Evolutionary conservation across 108 stramenopile genomes (phyloP), one percentile per base, ranked within the genome.

Genomic region (Cyclotella choctawhatcheeana): DNA sequence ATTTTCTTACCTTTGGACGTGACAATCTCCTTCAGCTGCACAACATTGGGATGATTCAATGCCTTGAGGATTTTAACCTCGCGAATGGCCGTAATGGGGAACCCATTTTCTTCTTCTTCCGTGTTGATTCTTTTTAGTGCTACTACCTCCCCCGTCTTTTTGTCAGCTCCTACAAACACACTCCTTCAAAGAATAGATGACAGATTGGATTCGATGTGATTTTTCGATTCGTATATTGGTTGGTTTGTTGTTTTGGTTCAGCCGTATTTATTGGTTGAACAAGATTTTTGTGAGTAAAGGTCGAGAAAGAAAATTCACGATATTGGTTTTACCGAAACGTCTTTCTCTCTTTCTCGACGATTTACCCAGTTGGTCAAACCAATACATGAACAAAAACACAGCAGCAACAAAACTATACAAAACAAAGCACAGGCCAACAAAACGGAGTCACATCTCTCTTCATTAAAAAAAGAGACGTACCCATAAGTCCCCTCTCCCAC

Each of bases 21-120:
- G 5, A 95, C 97, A 79, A 96, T 92, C 69, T 96, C 95, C 68
- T 92, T 89, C 71, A 97, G 65, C 33, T 77, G 77, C 24, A 97
- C 95, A 78, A 97, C 89, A 69, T 96, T 96, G 18, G 64, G 64
- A 80, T 96, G 95, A 12, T 83, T 71, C 71, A 97, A 71, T 18
- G 88, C 91, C 80, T 94, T 94, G 43, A 97, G 84, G 64, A 97
- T 93, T 67, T 96, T 94, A 63, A 97, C 92, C 81, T 97, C 97
- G 25, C 97, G 95, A 47, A 97, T 82, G 21, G 97, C 94, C 44
- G 92, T 95, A 58, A 96, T 91, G 8, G 97, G 97, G 54, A 96
- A 96, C 12, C 96, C 97, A 72, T 93, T 91, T 64, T 90, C 91
- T 76, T 96, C 93, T 60, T 91, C 89, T 76, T 94, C 86, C 4